A percentile compares a stretch with the other conserved stretches of the same genome.
phyloP scores from a whole-genome alignment of 2,329 filamentous ascomycete genomes.

The Aspergillus brasiliensis region DNA sequence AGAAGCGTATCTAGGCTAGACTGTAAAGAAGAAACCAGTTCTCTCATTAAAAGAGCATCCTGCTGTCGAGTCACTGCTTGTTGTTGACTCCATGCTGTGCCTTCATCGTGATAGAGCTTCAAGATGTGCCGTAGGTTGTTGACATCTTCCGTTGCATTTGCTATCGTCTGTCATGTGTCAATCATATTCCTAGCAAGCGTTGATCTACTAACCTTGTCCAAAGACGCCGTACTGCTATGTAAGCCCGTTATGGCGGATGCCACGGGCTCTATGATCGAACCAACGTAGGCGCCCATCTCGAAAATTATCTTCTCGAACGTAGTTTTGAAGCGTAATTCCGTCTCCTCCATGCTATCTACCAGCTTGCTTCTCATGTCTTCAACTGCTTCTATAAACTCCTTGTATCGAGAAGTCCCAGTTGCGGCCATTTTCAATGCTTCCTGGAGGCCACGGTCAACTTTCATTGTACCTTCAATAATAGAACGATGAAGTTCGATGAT shows the following conservation, averaged over 20 bases:
- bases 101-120: constrained; percentile 29
- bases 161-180: constrained; percentile 34
- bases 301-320: constrained; percentile 30
- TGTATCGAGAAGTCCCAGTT: constrained; percentile 32
- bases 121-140: constrained; percentile 29
- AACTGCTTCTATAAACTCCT: constrained; percentile 35
- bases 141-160: constrained; percentile 27
- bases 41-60: constrained; percentile 28
- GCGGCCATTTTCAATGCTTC: constrained; percentile 36
- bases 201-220: constrained; percentile 27
- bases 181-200: not conserved
- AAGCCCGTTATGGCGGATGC: constrained; percentile 22
- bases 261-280: constrained; percentile 21
- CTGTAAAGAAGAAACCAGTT: constrained; percentile 35
- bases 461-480: constrained; percentile 39
- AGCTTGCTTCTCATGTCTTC: constrained; percentile 34
- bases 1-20: constrained; percentile 35
- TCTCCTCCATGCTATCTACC: constrained; percentile 35
- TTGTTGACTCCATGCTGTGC: constrained; percentile 30
- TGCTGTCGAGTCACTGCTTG: constrained; percentile 28
- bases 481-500: constrained; percentile 43
- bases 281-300: constrained; percentile 29
- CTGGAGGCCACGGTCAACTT: constrained; percentile 38
- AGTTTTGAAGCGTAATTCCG: constrained; percentile 25
- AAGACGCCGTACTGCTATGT: constrained; percentile 15